These are phyloP conservation scores for Flaveria linearis DNA, from an alignment of 129 eudicot species.

Conservation along the genomic window DNA sequence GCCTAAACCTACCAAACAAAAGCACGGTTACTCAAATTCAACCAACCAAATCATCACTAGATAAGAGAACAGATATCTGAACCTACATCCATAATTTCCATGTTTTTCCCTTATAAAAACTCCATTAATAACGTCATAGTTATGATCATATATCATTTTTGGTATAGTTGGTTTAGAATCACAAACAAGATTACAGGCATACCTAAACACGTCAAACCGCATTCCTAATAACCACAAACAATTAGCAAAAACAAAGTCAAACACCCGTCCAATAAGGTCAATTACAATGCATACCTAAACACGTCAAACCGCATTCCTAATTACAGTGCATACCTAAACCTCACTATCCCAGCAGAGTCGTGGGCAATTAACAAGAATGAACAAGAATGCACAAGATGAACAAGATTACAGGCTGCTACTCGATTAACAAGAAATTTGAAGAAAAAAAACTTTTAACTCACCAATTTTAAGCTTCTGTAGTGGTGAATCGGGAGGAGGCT, in stretches of 20 bases:
- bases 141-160: conserved; percentile 1
- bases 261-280: conserved; percentile 22
- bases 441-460: too few species aligned
- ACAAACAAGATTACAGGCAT: too few species aligned
- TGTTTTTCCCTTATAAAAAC: background rate
- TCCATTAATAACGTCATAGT: background rate
- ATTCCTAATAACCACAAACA: conserved; percentile 6
- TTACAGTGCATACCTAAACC: too few species aligned
- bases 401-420: too few species aligned
- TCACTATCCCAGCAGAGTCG: too few species aligned
- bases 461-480: too few species aligned
- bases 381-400: too few species aligned
- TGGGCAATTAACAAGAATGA: too few species aligned
- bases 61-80: conserved; percentile 3
- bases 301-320: background rate
- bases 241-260: conserved; percentile 29
- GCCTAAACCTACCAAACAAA: conserved; percentile 19
- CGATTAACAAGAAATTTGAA: too few species aligned
- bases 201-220: too few species aligned
- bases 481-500: too few species aligned
- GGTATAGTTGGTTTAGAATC: background rate
- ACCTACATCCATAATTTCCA: conserved; percentile 2
- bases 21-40: background rate
- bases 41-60: background rate
- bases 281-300: background rate